A percentile compares a stretch with the other conserved stretches of the same genome.
phyloP scores from a whole-genome alignment of 495 filamentous ascomycete genomes.

The Astrocystis sublimbata region DNA sequence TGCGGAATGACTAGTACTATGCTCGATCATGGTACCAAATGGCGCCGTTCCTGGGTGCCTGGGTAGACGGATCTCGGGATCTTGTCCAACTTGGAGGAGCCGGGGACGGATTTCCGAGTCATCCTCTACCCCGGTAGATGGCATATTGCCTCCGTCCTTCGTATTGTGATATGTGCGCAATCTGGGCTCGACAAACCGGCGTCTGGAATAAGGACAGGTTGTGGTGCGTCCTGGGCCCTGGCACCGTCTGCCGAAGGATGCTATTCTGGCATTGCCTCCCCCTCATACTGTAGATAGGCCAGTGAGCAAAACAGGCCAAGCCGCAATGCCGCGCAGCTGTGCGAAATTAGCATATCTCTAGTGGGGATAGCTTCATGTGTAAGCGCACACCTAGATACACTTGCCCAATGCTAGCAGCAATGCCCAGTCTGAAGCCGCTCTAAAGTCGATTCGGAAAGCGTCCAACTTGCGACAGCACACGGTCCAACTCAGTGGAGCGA shows the following conservation, averaged over 20 bases:
- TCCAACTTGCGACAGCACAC: not conserved
- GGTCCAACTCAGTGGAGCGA: slow-evolving; percentile 13
- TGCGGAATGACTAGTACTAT: not conserved
- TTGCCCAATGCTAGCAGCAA: slow-evolving; percentile 11
- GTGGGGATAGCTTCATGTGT: not conserved
- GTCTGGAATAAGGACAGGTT: not conserved
- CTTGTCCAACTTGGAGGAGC: not conserved
- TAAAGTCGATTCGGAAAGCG: slow-evolving; percentile 14
- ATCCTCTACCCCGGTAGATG: slow-evolving; percentile 2
- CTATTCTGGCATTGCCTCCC: not conserved
- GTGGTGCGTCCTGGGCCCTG: not conserved
- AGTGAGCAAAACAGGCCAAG: not conserved
- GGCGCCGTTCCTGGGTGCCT: not conserved
- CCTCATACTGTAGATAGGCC: not conserved
- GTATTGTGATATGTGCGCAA: not conserved
- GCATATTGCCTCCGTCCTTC: not conserved
- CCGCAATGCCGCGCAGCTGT: slow-evolving; percentile 11
- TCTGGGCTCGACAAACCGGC: not conserved
- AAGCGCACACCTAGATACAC: not conserved
- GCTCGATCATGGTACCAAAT: not conserved
- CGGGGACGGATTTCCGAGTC: not conserved
- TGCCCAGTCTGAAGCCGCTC: not conserved
- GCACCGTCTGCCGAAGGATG: not conserved
- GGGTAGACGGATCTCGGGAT: not conserved
- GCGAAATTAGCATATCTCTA: slow-evolving; percentile 16